phyloP scores from a whole-genome alignment of 257 asterid genomes.

The Linderniella brevidens region DNA sequence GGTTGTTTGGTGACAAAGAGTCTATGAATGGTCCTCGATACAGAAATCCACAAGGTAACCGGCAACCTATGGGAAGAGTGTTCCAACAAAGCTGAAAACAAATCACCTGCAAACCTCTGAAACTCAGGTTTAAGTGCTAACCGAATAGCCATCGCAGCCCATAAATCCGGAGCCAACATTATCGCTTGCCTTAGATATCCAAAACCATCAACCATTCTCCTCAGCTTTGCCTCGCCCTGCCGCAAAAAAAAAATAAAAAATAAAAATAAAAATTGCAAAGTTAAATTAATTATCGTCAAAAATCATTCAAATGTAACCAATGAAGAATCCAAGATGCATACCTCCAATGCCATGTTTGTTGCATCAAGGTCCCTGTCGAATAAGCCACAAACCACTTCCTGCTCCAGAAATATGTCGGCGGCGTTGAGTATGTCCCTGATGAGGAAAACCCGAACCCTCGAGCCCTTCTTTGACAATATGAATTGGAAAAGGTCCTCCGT shows the following conservation, averaged over 20 bases:
- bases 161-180: conserved; percentile 54
- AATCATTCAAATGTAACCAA: not conserved
- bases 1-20: conserved; percentile 1
- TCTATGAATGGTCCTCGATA: conserved; percentile 42
- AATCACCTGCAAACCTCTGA: conserved; percentile 40
- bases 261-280: not conserved
- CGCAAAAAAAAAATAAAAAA: conserved; percentile 1
- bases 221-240: conserved; percentile 38
- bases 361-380: conserved; percentile 21
- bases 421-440: conserved; percentile 58
- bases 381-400: conserved; percentile 27
- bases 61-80: conserved; percentile 38
- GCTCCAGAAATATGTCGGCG: conserved; percentile 52
- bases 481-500: conserved; percentile 80
- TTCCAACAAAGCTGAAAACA: conserved; percentile 29
- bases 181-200: conserved; percentile 43
- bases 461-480: conserved; percentile 69
- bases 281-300: not conserved
- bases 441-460: conserved; percentile 68
- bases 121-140: conserved; percentile 49
- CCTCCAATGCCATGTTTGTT: conserved; percentile 28
- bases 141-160: conserved; percentile 73
- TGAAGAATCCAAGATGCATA: conserved; percentile 6
- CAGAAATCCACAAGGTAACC: conserved; percentile 34
- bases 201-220: conserved; percentile 46